Evolutionary conservation across 2,329 filamentous ascomycete species (phyloP).

Genomic region (Penicillium sp.): DNA sequence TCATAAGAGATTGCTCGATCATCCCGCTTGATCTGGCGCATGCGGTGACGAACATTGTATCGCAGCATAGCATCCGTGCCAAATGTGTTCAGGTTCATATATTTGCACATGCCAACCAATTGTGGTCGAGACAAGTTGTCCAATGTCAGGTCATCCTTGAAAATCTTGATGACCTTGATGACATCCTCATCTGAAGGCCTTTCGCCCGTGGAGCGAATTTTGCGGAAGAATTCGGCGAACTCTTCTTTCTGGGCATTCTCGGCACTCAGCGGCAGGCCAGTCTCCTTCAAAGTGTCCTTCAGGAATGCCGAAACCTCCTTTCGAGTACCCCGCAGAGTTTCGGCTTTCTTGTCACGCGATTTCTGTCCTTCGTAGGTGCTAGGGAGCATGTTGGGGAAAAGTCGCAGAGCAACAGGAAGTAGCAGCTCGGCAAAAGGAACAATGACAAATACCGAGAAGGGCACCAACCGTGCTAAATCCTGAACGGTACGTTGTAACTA

Average conservation of each 20-base stretch:
- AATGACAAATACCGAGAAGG: constrained; percentile 95
- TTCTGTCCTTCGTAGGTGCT: constrained; percentile 95
- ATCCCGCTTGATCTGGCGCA: constrained; percentile 98
- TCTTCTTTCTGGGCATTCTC: constrained; percentile 87
- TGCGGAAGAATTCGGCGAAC: constrained; percentile 95
- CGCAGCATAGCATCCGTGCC: constrained; percentile 97
- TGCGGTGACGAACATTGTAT: constrained; percentile 93
- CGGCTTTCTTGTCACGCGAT: constrained; percentile 84
- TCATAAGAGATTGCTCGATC: constrained; percentile 92
- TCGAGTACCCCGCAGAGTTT: constrained; percentile 73
- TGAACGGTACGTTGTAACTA: constrained; percentile 84
- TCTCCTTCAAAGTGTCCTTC: constrained; percentile 82
- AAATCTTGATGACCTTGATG: constrained; percentile 98
- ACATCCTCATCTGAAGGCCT: constrained; percentile 83
- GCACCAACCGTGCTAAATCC: constrained; percentile 86
- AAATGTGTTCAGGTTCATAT: constrained; percentile 96
- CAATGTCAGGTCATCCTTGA: constrained; percentile 94
- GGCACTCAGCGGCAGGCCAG: constrained; percentile 81
- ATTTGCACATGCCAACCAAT: constrained; percentile 94
- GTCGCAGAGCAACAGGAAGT: constrained; percentile 81
- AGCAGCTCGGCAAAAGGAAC: constrained; percentile 94
- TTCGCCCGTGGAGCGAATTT: constrained; percentile 88
- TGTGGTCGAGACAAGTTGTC: constrained; percentile 96
- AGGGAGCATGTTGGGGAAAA: constrained; percentile 96
- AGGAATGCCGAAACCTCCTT: constrained; percentile 93